Percentiles rank a stretch among this genome's conserved stretches.
These are phyloP conservation scores for Colletotrichum sp. DNA, from an alignment of 2,329 filamentous ascomycete species.

Conservation along the genomic window DNA sequence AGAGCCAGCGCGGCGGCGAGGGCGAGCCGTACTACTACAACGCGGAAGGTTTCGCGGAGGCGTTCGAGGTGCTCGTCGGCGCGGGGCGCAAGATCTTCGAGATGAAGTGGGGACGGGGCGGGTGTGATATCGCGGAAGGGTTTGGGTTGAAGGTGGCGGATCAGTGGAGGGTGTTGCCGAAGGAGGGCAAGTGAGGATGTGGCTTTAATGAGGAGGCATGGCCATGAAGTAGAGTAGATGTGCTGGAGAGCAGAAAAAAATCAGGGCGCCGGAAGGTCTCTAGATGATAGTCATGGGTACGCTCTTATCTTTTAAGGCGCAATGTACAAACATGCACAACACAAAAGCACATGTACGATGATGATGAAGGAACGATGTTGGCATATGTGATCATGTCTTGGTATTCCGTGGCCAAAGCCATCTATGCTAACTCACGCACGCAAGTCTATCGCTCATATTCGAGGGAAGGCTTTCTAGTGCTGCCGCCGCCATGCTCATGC, in stretches of 20 bases:
- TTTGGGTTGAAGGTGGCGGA: slow-evolving; percentile 43
- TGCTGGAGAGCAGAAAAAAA: not conserved
- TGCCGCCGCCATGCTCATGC: not conserved
- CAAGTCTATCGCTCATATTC: not conserved
- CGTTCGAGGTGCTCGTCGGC: slow-evolving; percentile 50
- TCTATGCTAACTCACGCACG: not conserved
- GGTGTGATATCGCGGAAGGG: slow-evolving; percentile 44
- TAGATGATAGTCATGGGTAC: not conserved
- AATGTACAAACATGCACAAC: too few relatives aligned
- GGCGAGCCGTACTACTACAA: slow-evolving; percentile 60
- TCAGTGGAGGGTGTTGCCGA: slow-evolving; percentile 51
- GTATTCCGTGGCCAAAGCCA: slow-evolving; percentile 8
- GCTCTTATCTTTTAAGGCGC: too few relatives aligned
- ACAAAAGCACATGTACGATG: too few relatives aligned
- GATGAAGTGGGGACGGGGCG: slow-evolving; percentile 51
- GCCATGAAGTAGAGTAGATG: not conserved
- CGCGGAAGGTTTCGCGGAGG: slow-evolving; percentile 46
- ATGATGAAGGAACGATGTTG: too few relatives aligned
- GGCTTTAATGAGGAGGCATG: not conserved
- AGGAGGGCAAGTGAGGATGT: slow-evolving; percentile 20
- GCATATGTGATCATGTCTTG: not conserved
- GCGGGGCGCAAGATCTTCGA: slow-evolving; percentile 45
- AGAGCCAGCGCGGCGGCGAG: slow-evolving; percentile 52
- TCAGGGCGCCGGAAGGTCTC: not conserved
- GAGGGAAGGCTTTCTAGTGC: not conserved